phyloP scores from a whole-genome alignment of 164 flowering plant genomes.

The Liquidambar formosana region DNA sequence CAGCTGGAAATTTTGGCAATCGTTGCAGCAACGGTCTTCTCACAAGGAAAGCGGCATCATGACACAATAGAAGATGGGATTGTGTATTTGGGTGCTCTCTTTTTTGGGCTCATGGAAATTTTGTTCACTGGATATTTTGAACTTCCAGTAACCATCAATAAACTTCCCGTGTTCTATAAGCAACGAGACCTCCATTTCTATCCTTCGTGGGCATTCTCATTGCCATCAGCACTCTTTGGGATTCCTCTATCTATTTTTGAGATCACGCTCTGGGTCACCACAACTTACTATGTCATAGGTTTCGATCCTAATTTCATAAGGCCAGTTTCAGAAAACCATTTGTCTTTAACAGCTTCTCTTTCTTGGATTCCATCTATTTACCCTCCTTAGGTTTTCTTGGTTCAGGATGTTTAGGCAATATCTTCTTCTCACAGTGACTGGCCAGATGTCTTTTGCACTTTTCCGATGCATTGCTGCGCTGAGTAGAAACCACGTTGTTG shows the following conservation, averaged over 20 bases:
- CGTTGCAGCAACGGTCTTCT: constrained; percentile 38
- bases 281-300: constrained; percentile 46
- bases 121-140: constrained; percentile 51
- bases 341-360: background rate
- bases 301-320: constrained; percentile 44
- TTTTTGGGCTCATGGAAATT: constrained; percentile 20
- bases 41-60: constrained; percentile 30
- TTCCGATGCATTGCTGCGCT: constrained; percentile 38
- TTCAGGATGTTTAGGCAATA: constrained; percentile 45
- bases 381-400: background rate
- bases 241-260: constrained; percentile 40
- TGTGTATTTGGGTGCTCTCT: constrained; percentile 47
- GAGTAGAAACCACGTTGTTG: constrained; percentile 35
- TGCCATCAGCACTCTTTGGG: constrained; percentile 40
- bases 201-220: constrained; percentile 63
- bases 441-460: constrained; percentile 43
- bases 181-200: constrained; percentile 57
- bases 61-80: constrained; percentile 35
- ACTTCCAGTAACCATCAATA: constrained; percentile 38
- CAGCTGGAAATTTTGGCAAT: constrained; percentile 36
- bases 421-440: constrained; percentile 26
- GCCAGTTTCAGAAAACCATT: constrained; percentile 3
- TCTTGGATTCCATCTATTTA: background rate
- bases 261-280: constrained; percentile 31
- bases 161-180: constrained; percentile 68